Evolutionary conservation across 805 yeast genomes (phyloP).

Genomic region (Zygotorulaspora florentina): DNA sequence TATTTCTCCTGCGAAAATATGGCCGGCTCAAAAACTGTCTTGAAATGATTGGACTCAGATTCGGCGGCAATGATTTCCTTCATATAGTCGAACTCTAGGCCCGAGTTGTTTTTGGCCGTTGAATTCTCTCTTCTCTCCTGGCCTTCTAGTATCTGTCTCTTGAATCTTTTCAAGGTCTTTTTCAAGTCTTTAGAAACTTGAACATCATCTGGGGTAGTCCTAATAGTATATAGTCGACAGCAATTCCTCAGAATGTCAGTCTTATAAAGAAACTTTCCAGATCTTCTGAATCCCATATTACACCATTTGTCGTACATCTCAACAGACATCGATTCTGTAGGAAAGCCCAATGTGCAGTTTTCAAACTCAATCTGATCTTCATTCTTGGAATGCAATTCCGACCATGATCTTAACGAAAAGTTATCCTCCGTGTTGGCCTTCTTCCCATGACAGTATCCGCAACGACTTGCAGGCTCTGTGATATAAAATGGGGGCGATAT

Average conservation of each 20-base stretch:
- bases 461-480: conserved; percentile 38
- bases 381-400: conserved; percentile 11
- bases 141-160: conserved; percentile 13
- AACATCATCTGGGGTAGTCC: conserved; percentile 50
- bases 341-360: conserved; percentile 38
- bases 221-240: conserved; percentile 73
- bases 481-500: conserved; percentile 45
- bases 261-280: conserved; percentile 63
- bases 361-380: conserved; percentile 12
- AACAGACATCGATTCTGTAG: conserved; percentile 44
- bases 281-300: conserved; percentile 72
- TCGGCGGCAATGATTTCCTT: conserved; percentile 41
- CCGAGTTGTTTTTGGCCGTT: conserved; percentile 4
- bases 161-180: conserved; percentile 59
- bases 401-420: conserved; percentile 40
- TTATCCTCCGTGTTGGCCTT: conserved; percentile 38
- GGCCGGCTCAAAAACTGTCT: conserved; percentile 52
- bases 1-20: conserved; percentile 54
- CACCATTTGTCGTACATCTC: conserved; percentile 59
- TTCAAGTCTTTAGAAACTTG: conserved; percentile 62
- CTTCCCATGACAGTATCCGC: conserved; percentile 74
- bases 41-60: conserved; percentile 23
- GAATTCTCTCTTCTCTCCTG: background rate
- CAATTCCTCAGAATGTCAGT: conserved; percentile 70
- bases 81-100: conserved; percentile 28